Percentiles rank a stretch among this genome's conserved stretches.
These are phyloP conservation scores for Globisporangium megalacanthum DNA, from an alignment of 352 stramenopile genomes.

Conservation along the genomic window DNA sequence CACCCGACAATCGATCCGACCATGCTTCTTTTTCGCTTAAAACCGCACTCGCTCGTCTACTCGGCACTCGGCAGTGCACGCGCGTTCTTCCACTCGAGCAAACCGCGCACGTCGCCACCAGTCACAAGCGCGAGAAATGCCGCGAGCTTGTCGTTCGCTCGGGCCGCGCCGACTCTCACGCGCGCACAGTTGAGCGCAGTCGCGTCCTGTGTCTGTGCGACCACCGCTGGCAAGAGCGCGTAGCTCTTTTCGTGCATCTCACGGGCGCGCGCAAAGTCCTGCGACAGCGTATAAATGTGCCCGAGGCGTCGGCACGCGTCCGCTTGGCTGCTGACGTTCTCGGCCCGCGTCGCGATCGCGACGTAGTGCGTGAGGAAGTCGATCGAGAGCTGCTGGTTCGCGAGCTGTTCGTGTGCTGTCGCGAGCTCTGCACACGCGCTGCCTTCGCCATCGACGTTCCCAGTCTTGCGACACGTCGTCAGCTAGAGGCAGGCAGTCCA, in stretches of 20 bases:
- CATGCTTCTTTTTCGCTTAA: conserved; percentile 24
- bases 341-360: conserved; percentile 65
- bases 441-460: conserved; percentile 71
- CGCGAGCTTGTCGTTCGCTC: conserved; percentile 62
- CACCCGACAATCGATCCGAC: not conserved
- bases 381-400: conserved; percentile 75
- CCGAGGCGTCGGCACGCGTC: conserved; percentile 84
- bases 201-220: conserved; percentile 30
- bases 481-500: conserved; percentile 21
- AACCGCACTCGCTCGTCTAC: conserved; percentile 7
- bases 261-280: conserved; percentile 74
- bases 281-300: conserved; percentile 75
- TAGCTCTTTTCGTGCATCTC: conserved; percentile 91
- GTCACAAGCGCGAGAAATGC: conserved; percentile 62
- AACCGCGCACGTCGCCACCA: conserved; percentile 50
- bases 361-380: conserved; percentile 88
- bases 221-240: conserved; percentile 61
- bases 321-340: conserved; percentile 84
- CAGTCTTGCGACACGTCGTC: conserved; percentile 41
- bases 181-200: conserved; percentile 56
- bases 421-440: conserved; percentile 85
- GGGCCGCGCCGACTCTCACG: conserved; percentile 62
- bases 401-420: conserved; percentile 78
- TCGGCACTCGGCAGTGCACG: conserved; percentile 45
- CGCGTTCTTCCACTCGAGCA: conserved; percentile 79